A percentile compares a stretch with the other conserved stretches of the same genome.
Evolutionary conservation across 2,329 filamentous ascomycete species (phyloP).

Genomic region (Ascochyta fabae): DNA sequence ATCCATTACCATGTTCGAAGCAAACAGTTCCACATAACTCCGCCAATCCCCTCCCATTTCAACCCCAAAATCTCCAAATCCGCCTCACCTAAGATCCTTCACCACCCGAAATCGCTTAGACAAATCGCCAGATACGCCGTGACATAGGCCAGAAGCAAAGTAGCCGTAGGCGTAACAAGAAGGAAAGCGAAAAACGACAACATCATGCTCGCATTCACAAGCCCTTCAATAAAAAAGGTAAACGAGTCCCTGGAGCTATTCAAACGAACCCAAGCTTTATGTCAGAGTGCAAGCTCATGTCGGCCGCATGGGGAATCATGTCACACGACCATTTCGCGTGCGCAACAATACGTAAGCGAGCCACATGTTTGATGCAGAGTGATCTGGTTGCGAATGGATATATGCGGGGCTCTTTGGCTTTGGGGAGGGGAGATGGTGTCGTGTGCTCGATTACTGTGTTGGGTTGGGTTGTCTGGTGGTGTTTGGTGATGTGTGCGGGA

Average conservation of each 20-base stretch:
- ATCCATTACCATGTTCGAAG: no score
- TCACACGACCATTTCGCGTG: conserved; percentile 16
- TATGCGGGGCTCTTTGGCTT: not conserved
- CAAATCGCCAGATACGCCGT: conserved; percentile 5
- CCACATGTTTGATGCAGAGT: conserved; percentile 5
- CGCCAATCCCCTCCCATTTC: no score
- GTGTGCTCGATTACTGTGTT: conserved; percentile 12
- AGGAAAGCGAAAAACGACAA: conserved; percentile 5
- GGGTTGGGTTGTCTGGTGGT: not conserved
- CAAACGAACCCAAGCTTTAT: conserved; percentile 5
- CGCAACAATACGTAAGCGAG: conserved; percentile 5
- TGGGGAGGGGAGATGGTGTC: not conserved
- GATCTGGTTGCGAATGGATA: not conserved
- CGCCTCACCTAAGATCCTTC: not conserved
- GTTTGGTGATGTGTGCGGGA: not conserved
- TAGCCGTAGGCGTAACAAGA: conserved; percentile 3
- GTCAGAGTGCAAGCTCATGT: not conserved
- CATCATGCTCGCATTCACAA: not conserved
- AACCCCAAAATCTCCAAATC: no score
- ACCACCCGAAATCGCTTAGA: conserved; percentile 12
- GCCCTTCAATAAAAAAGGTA: no score
- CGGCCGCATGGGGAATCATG: not conserved
- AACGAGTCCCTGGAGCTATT: no score
- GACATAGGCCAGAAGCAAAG: conserved; percentile 1
- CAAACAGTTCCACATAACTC: no score